Conservation (phyloP, 2,329 filamentous ascomycete genomes). For the Apiospora aurea region DNA sequence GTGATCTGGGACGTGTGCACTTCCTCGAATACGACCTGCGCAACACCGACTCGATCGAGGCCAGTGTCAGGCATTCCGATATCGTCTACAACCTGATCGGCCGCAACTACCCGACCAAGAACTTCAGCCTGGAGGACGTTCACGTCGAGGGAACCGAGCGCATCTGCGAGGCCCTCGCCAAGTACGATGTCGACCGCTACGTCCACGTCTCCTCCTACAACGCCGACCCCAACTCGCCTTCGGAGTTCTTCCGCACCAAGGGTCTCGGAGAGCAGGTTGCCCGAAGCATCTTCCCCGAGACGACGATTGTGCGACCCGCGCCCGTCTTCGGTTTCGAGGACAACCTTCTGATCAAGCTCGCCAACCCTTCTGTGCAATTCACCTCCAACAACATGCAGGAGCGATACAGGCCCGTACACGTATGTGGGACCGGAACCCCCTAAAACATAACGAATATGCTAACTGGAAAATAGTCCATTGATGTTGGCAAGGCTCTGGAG, state of each 20-base stretch:
- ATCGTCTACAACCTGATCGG: conserved; percentile 97
- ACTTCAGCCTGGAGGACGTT: conserved; percentile 91
- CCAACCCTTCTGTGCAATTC: conserved; percentile 79
- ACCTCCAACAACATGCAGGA: conserved; percentile 95
- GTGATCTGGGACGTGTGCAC: conserved; percentile 87
- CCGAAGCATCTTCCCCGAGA: conserved; percentile 91
- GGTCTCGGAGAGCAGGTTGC: conserved; percentile 83
- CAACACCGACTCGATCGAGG: conserved; percentile 95
- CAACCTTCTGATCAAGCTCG: conserved; percentile 85
- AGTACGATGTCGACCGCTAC: conserved; percentile 97
- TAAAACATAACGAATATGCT: neutral
- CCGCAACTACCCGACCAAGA: conserved; percentile 96
- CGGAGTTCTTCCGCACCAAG: conserved; percentile 94
- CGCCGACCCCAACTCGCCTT: conserved; percentile 78
- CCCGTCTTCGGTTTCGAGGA: conserved; percentile 97
- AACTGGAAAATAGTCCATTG: conserved; percentile 68
- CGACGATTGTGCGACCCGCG: conserved; percentile 92
- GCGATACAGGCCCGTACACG: conserved; percentile 89
- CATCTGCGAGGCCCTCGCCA: conserved; percentile 92
- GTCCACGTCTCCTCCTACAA: conserved; percentile 98
- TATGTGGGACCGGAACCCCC: conserved; percentile 49
- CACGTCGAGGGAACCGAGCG: conserved; percentile 92
- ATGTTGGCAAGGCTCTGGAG: conserved; percentile 89
- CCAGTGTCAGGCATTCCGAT: conserved; percentile 95
- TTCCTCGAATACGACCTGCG: conserved; percentile 95